A percentile compares a stretch with the other conserved stretches of the same genome.
These are phyloP conservation scores for Hymenoscyphus salicellus DNA, from an alignment of 2,329 filamentous ascomycete species.

Conservation along the genomic window DNA sequence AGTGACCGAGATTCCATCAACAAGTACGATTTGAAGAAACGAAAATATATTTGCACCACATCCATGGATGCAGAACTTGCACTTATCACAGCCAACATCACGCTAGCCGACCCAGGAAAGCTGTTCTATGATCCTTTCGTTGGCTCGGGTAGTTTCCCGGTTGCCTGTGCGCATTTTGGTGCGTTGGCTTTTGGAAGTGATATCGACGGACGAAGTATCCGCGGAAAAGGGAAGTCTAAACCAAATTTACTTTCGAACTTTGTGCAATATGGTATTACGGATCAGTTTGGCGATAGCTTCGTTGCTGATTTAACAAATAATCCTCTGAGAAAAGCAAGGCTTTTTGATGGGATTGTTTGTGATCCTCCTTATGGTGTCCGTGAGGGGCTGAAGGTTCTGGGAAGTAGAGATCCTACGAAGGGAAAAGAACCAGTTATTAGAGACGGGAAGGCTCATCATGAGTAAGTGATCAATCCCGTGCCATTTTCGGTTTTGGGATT, in stretches of 20 bases:
- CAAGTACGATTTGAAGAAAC: conserved; percentile 87
- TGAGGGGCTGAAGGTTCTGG: conserved; percentile 86
- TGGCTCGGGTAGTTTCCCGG: conserved; percentile 87
- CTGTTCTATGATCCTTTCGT: conserved; percentile 94
- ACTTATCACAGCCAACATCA: conserved; percentile 87
- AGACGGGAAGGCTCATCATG: conserved; percentile 67
- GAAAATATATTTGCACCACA: conserved; percentile 90
- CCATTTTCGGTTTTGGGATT: not conserved
- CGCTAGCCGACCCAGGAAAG: conserved; percentile 75
- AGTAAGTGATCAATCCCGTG: conserved; percentile 45
- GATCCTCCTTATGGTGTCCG: conserved; percentile 95
- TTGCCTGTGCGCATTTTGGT: conserved; percentile 88
- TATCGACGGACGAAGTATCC: conserved; percentile 86
- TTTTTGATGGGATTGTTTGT: conserved; percentile 88
- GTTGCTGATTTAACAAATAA: conserved; percentile 85
- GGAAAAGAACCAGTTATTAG: conserved; percentile 57
- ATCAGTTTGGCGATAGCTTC: conserved; percentile 72
- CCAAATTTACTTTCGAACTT: conserved; percentile 67
- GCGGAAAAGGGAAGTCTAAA: conserved; percentile 60
- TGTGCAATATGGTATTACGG: conserved; percentile 70
- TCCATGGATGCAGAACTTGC: conserved; percentile 96
- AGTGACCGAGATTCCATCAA: conserved; percentile 66
- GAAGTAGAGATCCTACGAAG: conserved; percentile 65
- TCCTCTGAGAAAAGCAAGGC: conserved; percentile 58
- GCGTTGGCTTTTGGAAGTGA: conserved; percentile 82